Conservation (phyloP, 2,329 filamentous ascomycete species). For the Colletotrichum tanaceti region DNA sequence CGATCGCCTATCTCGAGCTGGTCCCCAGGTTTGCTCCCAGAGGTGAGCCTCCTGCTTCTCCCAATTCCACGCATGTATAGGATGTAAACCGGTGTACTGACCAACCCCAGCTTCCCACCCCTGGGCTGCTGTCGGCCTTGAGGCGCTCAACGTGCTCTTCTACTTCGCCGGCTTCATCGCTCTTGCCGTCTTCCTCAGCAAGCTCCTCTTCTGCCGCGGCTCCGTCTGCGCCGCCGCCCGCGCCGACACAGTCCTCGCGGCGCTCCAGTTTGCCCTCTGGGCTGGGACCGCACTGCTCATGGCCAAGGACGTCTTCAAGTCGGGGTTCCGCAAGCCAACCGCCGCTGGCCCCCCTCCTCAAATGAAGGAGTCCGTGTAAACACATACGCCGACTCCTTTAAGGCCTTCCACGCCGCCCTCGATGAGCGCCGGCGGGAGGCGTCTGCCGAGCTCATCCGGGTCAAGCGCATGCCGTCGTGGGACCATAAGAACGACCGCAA, state of each 20-base stretch:
- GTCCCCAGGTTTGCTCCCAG: slow-evolving; percentile 58
- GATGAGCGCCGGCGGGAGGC: slow-evolving; percentile 35
- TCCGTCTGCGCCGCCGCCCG: slow-evolving; percentile 67
- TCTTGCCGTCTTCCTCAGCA: slow-evolving; percentile 66
- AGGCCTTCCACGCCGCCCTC: slow-evolving; percentile 29
- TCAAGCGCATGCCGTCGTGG: slow-evolving; percentile 35
- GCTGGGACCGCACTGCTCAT: slow-evolving; percentile 59
- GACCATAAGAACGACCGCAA: slow-evolving; percentile 29
- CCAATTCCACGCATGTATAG: too few species aligned
- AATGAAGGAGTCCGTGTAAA: slow-evolving; percentile 42
- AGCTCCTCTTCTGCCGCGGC: slow-evolving; percentile 67
- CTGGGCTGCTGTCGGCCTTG: slow-evolving; percentile 61
- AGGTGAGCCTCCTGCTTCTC: slow-evolving; percentile 47
- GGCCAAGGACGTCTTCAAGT: slow-evolving; percentile 61
- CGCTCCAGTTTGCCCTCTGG: slow-evolving; percentile 67
- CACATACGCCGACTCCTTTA: slow-evolving; percentile 28
- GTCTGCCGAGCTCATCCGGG: slow-evolving; percentile 32
- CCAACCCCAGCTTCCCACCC: slow-evolving; percentile 57
- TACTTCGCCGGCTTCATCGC: slow-evolving; percentile 71
- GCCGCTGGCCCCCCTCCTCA: slow-evolving; percentile 42
- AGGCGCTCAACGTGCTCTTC: slow-evolving; percentile 64
- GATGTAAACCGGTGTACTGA: background rate
- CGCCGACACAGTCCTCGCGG: slow-evolving; percentile 65
- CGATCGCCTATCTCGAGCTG: slow-evolving; percentile 65
- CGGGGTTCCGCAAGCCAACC: slow-evolving; percentile 50